Base-by-base conservation (phyloP, 148 eudicot species). In the Gaultheria prostrata region DNA sequence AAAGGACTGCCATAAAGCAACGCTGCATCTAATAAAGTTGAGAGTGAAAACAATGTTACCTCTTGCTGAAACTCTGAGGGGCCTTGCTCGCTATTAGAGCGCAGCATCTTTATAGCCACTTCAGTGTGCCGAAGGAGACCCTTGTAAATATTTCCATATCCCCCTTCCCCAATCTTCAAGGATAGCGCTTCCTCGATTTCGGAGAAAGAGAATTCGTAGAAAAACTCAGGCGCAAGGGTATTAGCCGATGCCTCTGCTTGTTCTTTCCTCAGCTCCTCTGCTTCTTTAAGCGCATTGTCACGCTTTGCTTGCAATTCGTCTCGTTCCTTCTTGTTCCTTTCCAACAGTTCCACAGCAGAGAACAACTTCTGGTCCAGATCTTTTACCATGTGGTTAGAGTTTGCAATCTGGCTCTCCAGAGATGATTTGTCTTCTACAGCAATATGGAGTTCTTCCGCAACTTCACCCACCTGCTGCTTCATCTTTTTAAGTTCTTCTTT, bases 131-230 rank as follows among this genome's bases (percentile, higher is more conserved):
- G 92, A 45, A 96, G 86, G 65, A 85, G 46, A 45, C 94, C 98
- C 87, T 80, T 88, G 74, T 90, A 96, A 69, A 92, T 91, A 85
- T 83, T 90, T 33, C 94, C 98, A 83, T 91, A 92, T 74, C 95
- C 94, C 57, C 98, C 98, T 90, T 94, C 97, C 61, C 95, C 95
- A 43, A 94, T 93, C 90, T 89, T 93, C 88, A 90, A 86, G 35
- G 89, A 89, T 49, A 84, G 88, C 43, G 43, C 43, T 39, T 89
- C 90, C 88, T 90, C 87, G 83, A 96, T 90, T 79, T 96, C 99
- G 1, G 84, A 89, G 85, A 89, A 88, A 79, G 92, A 90, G 80
- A 93, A 90, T 46, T 88, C 93, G 2, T 91, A 84, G 83, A 87
- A 93, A 90, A 87, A 92, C 59, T 56, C 81, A 61, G 95, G 86